Base-by-base conservation (phyloP, 176 grass and related monocot species). In the Saccharum officinarum region DNA sequence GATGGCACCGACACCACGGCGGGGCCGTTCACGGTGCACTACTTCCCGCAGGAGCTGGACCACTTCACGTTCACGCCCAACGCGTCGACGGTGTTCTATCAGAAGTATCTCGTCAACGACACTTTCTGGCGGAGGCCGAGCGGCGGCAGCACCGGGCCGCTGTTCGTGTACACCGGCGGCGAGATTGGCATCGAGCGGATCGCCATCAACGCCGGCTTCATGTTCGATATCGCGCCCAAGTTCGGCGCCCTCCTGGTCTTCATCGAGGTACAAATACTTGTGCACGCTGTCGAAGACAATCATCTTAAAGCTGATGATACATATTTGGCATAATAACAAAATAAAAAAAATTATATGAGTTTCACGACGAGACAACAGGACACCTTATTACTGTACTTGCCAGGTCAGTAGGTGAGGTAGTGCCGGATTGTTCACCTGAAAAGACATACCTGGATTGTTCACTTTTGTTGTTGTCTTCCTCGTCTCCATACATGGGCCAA, bases 51-150 rank as follows among this genome's bases (percentile, higher is more conserved):
- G 85, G 90, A 95, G 81, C 86, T 98, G 61, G 96, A 98, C 87
- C 96, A 95, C 89, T 98, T 98, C 93, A 94, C 91, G 77, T 98
- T 95, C 89, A 90, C 55, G 50, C 96, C 96, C 57, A 89, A 94
- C 57, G 34, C 93, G 41, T 92, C 86, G n/a, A 64, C 13, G 11
- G 8, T 90, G 61, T 98, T 98, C 83, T 64, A 75, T 81, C 97
- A 98, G 12, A 98, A 98, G 85, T 95, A 94, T 87, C 93, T 98
- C 69, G 66, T 95, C 72, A 94, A 98, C 89, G 84, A 92, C 71
- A 92, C 91, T 22, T 91, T 81, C 85, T 98, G 93, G 96, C 70
- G 77, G 15, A 74, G 84, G 13, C 84, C 89, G 38, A 7, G 54
- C 3, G 45, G 7, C 40, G 71, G 36, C 13, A 4, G 20, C 46